phyloP scores from a whole-genome alignment of 1,284 basidiomycete species.

The Malassezia slooffiae region DNA sequence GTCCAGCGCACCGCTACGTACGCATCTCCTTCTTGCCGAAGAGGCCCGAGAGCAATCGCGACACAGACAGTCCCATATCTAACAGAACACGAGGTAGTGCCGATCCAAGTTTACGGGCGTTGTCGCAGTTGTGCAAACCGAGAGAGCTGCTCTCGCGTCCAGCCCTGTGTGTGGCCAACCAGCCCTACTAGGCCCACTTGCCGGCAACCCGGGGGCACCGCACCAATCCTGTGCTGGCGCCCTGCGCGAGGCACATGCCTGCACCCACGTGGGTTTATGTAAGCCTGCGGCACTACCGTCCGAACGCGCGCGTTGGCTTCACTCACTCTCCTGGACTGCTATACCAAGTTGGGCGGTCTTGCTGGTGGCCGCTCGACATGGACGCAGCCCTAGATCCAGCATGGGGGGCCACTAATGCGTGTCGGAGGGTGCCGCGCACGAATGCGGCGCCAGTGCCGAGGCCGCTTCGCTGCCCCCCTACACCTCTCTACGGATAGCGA shows the following conservation, averaged over 20 bases:
- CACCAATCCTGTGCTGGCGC: conserved; percentile 8
- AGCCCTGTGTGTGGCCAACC: no score
- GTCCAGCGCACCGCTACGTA: conserved; percentile 13
- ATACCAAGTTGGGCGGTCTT: conserved; percentile 14
- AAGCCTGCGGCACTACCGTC: no score
- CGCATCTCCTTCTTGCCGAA: conserved; percentile 47
- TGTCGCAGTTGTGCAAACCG: no score
- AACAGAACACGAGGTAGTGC: no score
- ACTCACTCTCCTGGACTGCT: conserved; percentile 9
- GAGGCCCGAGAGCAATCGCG: conserved; percentile 45
- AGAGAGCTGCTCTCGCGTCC: no score
- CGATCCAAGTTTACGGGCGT: no score
- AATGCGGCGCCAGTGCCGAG: not conserved
- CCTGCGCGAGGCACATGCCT: not conserved
- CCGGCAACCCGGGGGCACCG: not conserved
- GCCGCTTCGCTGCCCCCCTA: conserved; percentile 17
- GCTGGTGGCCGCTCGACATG: conserved; percentile 13
- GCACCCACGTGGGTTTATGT: no score
- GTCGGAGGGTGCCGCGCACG: no score
- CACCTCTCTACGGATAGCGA: no score
- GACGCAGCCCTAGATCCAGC: conserved; percentile 11
- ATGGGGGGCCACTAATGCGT: conserved; percentile 17
- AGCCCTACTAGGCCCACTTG: conserved; percentile 6
- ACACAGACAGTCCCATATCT: conserved; percentile 44
- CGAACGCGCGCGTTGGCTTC: not conserved